Percentiles rank a stretch among this genome's conserved stretches.
phyloP scores from a whole-genome alignment of 257 asterid species.

The Misopates orontium region DNA sequence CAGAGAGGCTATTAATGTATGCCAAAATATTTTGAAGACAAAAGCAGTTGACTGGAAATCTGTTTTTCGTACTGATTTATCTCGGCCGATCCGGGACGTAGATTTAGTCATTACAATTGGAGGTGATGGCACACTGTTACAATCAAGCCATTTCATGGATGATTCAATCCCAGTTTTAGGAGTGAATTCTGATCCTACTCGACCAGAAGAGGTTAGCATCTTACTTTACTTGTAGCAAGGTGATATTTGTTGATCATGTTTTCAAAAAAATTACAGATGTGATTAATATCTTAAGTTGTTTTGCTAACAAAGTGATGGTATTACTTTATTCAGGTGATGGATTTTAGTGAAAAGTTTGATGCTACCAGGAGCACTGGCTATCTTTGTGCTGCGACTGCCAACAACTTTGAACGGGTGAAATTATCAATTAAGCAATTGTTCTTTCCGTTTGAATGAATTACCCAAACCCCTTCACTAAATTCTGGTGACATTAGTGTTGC shows the following conservation, averaged over 20 bases:
- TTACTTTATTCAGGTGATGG: slow-evolving; percentile 53
- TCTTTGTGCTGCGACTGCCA: slow-evolving; percentile 84
- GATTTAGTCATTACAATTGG: slow-evolving; percentile 85
- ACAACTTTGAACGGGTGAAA: slow-evolving; percentile 76
- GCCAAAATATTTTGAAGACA: slow-evolving; percentile 70
- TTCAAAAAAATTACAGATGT: not conserved
- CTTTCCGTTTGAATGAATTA: not conserved
- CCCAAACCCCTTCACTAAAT: not conserved
- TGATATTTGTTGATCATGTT: not conserved
- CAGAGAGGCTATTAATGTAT: slow-evolving; percentile 61
- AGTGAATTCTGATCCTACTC: slow-evolving; percentile 93
- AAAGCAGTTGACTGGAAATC: slow-evolving; percentile 66
- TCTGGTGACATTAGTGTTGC: not conserved
- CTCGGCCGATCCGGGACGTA: slow-evolving; percentile 60
- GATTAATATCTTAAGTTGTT: not conserved
- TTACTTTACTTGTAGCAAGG: not conserved
- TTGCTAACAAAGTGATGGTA: not conserved
- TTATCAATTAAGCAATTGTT: slow-evolving; percentile 12
- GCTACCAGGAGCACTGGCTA: slow-evolving; percentile 96
- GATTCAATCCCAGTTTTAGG: slow-evolving; percentile 80
- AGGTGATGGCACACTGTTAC: slow-evolving; percentile 91
- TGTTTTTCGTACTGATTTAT: slow-evolving; percentile 51
- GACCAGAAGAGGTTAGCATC: slow-evolving; percentile 63
- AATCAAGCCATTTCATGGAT: slow-evolving; percentile 86
- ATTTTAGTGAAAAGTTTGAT: slow-evolving; percentile 71